Percentiles rank a stretch among this genome's conserved stretches.
Conservation (phyloP, 2,329 filamentous ascomycete species). For the Scorias spongiosa region DNA sequence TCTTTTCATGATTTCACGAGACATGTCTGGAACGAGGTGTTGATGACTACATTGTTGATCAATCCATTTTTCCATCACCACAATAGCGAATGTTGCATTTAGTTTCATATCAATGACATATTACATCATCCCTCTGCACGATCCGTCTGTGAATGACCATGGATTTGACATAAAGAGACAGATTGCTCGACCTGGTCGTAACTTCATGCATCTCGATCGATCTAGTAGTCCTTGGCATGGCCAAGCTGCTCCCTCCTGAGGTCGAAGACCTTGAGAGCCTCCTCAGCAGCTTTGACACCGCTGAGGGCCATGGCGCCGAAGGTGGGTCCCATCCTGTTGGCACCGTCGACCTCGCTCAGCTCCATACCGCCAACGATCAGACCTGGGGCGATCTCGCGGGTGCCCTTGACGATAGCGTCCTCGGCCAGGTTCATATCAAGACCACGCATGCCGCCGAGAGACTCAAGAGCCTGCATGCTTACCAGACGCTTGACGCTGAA, state of each 20-base stretch:
- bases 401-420: slow-evolving; percentile 86
- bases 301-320: slow-evolving; percentile 81
- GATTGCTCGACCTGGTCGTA: too few species aligned
- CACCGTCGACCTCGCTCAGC: slow-evolving; percentile 71
- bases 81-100: not conserved
- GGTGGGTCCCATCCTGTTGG: slow-evolving; percentile 76
- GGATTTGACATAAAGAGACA: too few species aligned
- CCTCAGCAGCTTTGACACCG: slow-evolving; percentile 83
- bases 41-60: too few species aligned
- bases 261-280: slow-evolving; percentile 64
- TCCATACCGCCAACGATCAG: slow-evolving; percentile 94
- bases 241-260: slow-evolving; percentile 39
- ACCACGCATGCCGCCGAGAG: slow-evolving; percentile 82
- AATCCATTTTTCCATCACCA: not conserved
- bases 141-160: too few species aligned
- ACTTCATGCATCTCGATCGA: too few species aligned
- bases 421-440: slow-evolving; percentile 86
- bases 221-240: too few species aligned
- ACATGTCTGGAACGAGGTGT: too few species aligned
- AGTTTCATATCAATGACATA: not conserved
- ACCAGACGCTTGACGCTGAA: slow-evolving; percentile 86
- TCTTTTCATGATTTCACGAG: too few species aligned
- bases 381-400: slow-evolving; percentile 73
- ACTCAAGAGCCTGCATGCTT: slow-evolving; percentile 68
- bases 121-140: too few species aligned